Conservation (phyloP, 2,329 filamentous ascomycete genomes). For the Helotiales sp. region DNA sequence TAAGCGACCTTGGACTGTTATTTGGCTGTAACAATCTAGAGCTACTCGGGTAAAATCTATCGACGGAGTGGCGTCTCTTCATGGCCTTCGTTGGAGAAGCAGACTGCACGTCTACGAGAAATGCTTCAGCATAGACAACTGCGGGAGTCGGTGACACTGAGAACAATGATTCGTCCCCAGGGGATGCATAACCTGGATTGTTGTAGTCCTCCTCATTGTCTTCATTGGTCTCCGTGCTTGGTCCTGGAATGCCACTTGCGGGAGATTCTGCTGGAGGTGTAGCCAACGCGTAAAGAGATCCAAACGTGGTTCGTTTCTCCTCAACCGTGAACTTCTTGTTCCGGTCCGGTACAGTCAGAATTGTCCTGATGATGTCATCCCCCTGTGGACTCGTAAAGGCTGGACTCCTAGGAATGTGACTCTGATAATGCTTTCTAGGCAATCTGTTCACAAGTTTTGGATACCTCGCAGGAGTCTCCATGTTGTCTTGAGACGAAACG, state of each 20-base stretch:
- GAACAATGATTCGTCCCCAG: conserved; percentile 11
- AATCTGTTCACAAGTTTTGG: too few relatives aligned
- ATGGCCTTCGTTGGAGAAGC: conserved; percentile 11
- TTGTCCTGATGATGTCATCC: conserved; percentile 23
- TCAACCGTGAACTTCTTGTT: background rate
- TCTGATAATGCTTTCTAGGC: background rate
- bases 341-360: conserved; percentile 19
- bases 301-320: conserved; percentile 10
- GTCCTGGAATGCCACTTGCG: background rate
- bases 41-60: conserved; percentile 16
- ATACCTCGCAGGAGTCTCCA: too few relatives aligned
- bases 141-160: conserved; percentile 19
- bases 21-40: conserved; percentile 1
- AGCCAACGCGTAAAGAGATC: background rate
- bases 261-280: background rate
- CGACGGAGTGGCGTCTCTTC: conserved; percentile 24
- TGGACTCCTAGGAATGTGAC: background rate
- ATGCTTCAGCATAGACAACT: conserved; percentile 33
- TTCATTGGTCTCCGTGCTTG: conserved; percentile 1
- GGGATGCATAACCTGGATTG: conserved; percentile 12
- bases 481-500: background rate
- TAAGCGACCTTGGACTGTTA: conserved; percentile 6
- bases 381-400: background rate
- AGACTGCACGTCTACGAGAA: conserved; percentile 31
- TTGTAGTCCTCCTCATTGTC: conserved; percentile 15